Evolutionary conservation across 805 yeast genomes (phyloP), one percentile per base, ranked within the genome.

Genomic region (Zygotorulaspora sp.): DNA sequence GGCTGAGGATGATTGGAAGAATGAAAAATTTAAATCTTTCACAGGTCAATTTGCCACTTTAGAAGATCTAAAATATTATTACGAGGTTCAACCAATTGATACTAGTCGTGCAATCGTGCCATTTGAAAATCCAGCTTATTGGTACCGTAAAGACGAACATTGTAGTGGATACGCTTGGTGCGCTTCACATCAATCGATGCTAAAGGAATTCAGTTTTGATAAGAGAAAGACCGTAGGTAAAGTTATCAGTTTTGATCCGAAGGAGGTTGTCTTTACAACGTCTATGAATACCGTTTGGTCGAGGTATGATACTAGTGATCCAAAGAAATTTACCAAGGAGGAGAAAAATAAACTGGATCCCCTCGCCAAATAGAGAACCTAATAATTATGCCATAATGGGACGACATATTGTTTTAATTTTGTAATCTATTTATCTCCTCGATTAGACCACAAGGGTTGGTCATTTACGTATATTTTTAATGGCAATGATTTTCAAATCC

Each of bases 1-100:
- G 7, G 41, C 46, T 10, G 35, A 44, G 19, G 30, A 26, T 3
- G 55, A 46, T 31, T 48, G 49, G 49, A 35, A 41, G 1, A 30
- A 34, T 18, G 35, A 39, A 2, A 25, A 26, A 3, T 30, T 36
- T 6, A 42, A 36, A 26, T 20, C 30, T 5, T 35, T 38, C 16
- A 38, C 15, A 5, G 12, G 35, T 3, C 19, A 20, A 7, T 38
- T 36, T 16, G 21, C 38, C 2, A 30, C 16, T 17, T 21, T 21
- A 10, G 50, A 45, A 24, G 45, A 40, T 2, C 30, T 45, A 5
- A 12, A 38, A 20, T 23, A 40, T 9, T 48, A 45, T 38, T 17
- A 23, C 4, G 36, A 22, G 9, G 30, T 6, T 5, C 24, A 27
- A 1, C 37, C 45, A 21, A 30, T 50, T 1, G 36, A 42, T 9